phyloP scores from a whole-genome alignment of 169 alveolate genomes.

The Eimeria sp. region DNA sequence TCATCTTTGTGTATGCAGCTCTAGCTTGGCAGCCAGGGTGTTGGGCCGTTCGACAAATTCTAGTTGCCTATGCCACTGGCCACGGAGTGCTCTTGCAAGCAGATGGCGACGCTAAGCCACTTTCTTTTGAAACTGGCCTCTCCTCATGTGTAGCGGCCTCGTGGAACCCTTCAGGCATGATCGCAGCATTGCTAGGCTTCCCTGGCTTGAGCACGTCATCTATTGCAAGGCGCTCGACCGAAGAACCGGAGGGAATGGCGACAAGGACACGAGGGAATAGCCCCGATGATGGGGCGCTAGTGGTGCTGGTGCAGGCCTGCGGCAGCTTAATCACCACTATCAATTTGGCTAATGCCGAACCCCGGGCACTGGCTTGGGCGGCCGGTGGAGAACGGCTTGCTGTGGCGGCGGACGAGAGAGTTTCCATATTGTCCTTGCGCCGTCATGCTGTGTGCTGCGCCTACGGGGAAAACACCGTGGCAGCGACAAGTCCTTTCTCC shows the following conservation, averaged over 20 bases:
- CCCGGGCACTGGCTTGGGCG: conserved; percentile 50
- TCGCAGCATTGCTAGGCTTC: conserved; percentile 37
- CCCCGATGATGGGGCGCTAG: background rate
- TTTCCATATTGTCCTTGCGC: conserved; percentile 39
- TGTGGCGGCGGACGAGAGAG: background rate
- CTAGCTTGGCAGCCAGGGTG: conserved; percentile 71
- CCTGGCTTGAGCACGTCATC: background rate
- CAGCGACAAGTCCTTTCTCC: background rate
- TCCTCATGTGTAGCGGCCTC: conserved; percentile 47
- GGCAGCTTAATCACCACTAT: conserved; percentile 1
- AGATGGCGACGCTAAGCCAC: conserved; percentile 13
- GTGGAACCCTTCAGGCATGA: conserved; percentile 56
- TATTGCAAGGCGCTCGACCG: background rate
- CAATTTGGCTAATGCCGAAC: conserved; percentile 12
- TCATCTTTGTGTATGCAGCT: background rate
- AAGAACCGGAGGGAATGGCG: background rate
- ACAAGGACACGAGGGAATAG: background rate
- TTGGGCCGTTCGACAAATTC: conserved; percentile 52
- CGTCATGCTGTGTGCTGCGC: conserved; percentile 19
- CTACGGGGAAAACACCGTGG: conserved; percentile 40
- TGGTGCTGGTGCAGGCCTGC: conserved; percentile 40
- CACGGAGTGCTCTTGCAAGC: conserved; percentile 30
- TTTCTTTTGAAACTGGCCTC: conserved; percentile 24
- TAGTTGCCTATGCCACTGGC: conserved; percentile 33
- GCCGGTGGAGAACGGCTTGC: conserved; percentile 24